Base-by-base conservation (phyloP, 768 basidiomycete species). In the Cyclocybe cylindracea region DNA sequence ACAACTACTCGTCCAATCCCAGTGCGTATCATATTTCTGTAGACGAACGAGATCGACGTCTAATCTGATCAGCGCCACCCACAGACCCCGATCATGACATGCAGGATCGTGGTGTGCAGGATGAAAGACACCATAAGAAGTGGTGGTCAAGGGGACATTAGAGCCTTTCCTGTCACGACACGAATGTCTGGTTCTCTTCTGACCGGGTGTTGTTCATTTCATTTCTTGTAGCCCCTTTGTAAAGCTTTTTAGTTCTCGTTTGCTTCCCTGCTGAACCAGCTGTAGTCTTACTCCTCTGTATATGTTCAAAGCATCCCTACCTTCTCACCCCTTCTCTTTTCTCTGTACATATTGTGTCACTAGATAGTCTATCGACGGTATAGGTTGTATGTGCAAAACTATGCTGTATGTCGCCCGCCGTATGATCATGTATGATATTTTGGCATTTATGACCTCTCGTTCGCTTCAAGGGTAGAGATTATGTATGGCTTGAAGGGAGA, bases 121-220 rank as follows among this genome's bases (percentile, higher is more conserved):
- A 55, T 39, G 54, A 57, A 18, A 50, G 49, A 46, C 56, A 53
- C 24, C 56, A 52, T 41, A 57, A 53, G 52, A 55, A 55, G 52
- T 55, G 48, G 42, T 58, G 56, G 54, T 61, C 24, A 24, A 24
- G 59, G 59, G 54, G 53, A 9, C 38, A 47, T 46, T 53, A 46
- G 47, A 19, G n/a, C 18, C 34, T 18, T 37, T 36, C 38, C 34
- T 14, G 4, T 46, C 51, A 51, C 41, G 40, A 19, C 47, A 44
- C 32, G 14, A 2, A 14, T 34, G 18, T 36, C 42, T 16, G 14
- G 7, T 18, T 19, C 40, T 42, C 39, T 44, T 45, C 19, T 34
- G 31, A 14, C 37, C 45, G n/a, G 34, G 37, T 56, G 52, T 56
- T 41, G 49, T 57, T 51, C 41, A 50, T 50, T 41, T 53, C 44